Base-by-base conservation (phyloP, 805 yeast genomes). In the Candida nemodendra region DNA sequence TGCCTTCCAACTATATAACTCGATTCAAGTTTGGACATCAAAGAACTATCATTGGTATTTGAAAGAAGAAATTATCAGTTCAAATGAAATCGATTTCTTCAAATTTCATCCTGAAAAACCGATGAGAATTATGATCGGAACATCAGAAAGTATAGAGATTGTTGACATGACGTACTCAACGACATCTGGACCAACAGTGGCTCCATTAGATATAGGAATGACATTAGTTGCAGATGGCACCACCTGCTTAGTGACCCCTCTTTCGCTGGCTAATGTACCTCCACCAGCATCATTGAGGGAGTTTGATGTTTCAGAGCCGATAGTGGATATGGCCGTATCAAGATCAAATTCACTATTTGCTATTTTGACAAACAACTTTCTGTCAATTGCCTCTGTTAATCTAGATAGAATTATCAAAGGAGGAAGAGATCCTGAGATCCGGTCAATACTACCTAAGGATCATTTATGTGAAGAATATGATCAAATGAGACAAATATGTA, bases 11-110 rank as follows among this genome's bases (percentile, higher is more conserved):
- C 67, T 84, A 19, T 44, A 62, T 2, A 72, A 79, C 49, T 66
- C 76, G 12, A 72, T 93, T n/a, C 95, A 84, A 56, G 62, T 93
- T 17, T 93, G 97, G 97, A 81, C 95, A 1, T 71, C 85, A 3
- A 89, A 86, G 56, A 93, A 93, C 61, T 93, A 90, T 62, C 95
- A 90, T 56, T 93, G 99, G 99, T 89, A 85, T 61, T 70, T 90
- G 50, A 93, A 93, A 55, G 95, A 85, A 60, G 95, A 84, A 53
- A 62, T 90, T 2, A 50, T 51, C 38, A 58, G 68, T 8, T 58
- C 54, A 17, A 62, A 58, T 25, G 54, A 61, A 25, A 61, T 75
- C 17, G 14, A 47, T 4, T 79, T 72, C 52, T 65, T 76, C 34
- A 76, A 72, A 54, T 93, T 96, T 80, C 97, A 91, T 56, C 91